phyloP scores from a whole-genome alignment of 441 rosid genomes.

The Jatropha podagrica region DNA sequence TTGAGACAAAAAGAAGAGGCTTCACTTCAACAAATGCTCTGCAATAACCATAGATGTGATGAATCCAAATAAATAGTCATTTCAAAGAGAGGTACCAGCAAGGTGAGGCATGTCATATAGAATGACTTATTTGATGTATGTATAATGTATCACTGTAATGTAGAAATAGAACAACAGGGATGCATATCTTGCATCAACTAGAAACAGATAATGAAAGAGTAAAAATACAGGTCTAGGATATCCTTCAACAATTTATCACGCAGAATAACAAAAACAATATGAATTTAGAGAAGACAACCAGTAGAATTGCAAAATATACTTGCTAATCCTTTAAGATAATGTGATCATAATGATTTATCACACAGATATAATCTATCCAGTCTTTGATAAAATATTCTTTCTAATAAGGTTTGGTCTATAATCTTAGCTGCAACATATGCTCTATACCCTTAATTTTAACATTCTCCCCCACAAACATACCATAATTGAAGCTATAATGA shows the following conservation, averaged over 20 bases:
- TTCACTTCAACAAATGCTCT: constrained; percentile 93
- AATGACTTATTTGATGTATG: no score
- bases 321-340: neutral
- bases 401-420: neutral
- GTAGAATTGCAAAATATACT: neutral
- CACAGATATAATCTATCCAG: neutral
- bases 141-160: neutral
- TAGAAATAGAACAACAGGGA: neutral
- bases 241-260: neutral
- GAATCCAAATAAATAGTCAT: neutral
- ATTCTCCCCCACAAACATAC: neutral
- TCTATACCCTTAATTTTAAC: neutral
- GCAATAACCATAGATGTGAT: constrained; percentile 26
- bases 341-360: neutral
- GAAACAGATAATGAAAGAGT: neutral
- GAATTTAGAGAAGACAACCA: neutral
- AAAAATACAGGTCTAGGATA: neutral
- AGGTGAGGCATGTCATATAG: neutral
- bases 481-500: neutral
- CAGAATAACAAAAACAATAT: neutral
- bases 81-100: neutral
- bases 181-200: neutral
- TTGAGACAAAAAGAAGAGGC: constrained; percentile 65
- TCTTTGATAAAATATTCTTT: neutral
- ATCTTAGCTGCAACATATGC: no score